Percentiles rank a stretch among this genome's conserved stretches.
Conservation (phyloP, 177 flowering plant species). For the Vitis hybrid region DNA sequence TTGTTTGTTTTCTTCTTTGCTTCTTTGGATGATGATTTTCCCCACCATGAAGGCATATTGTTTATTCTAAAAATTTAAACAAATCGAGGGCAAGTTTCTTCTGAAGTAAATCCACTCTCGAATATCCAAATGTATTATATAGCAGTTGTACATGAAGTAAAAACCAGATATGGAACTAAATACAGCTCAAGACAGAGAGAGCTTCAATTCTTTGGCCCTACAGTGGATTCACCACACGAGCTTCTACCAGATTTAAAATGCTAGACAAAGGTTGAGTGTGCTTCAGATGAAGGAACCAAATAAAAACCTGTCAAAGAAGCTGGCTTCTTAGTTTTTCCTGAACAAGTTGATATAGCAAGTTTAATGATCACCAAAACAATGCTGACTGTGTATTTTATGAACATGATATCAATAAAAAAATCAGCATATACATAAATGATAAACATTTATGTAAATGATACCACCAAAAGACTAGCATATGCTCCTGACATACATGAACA, state of each 20-base stretch:
- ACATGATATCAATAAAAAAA: neutral
- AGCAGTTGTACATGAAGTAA: neutral
- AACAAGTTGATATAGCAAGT: neutral
- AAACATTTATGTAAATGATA: neutral
- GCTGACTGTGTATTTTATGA: neutral
- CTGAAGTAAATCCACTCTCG: constrained; percentile 6
- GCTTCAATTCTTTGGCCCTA: constrained; percentile 1
- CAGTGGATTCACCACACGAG: constrained; percentile 5
- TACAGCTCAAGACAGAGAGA: constrained; percentile 2
- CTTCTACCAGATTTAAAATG: neutral
- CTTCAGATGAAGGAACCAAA: neutral
- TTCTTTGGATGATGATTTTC: constrained; percentile 82
- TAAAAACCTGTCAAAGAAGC: constrained; percentile 11
- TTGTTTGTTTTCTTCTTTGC: constrained; percentile 69
- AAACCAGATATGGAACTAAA: neutral
- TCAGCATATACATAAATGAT: neutral
- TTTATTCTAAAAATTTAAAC: neutral
- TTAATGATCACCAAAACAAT: neutral
- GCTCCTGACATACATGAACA: too few relatives aligned
- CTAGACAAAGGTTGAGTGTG: neutral
- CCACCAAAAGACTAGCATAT: neutral
- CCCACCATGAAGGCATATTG: constrained; percentile 93
- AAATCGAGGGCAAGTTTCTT: constrained; percentile 3
- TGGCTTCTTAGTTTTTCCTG: neutral
- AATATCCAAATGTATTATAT: neutral